These are phyloP conservation scores for Suillus alpinus DNA, from an alignment of 768 basidiomycete species.

Conservation along the genomic window DNA sequence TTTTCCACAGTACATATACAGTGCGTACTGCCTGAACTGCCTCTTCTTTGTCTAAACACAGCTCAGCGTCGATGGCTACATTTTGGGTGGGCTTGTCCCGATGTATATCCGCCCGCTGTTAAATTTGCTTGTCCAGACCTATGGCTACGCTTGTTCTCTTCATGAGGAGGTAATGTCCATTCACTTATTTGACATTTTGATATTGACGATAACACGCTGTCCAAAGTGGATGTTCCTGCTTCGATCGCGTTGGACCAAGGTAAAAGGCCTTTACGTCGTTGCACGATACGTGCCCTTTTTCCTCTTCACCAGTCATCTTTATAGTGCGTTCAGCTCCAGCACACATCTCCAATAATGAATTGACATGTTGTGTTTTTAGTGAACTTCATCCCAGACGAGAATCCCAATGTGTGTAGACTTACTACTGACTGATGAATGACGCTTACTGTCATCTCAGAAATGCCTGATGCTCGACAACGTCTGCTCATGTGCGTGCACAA, in stretches of 20 bases:
- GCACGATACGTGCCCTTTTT: neutral
- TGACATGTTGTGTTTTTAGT: neutral
- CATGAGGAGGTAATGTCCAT: neutral
- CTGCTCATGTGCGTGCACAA: neutral
- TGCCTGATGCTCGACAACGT: neutral
- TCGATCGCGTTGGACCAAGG: neutral
- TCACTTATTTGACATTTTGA: neutral
- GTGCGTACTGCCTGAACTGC: neutral
- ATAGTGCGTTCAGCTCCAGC: neutral
- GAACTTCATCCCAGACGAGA: neutral
- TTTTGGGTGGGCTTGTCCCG: neutral
- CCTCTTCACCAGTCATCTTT: neutral
- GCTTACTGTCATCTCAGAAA: neutral
- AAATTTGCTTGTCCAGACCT: neutral
- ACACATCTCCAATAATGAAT: neutral
- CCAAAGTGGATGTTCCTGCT: neutral
- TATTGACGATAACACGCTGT: neutral
- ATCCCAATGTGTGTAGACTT: neutral
- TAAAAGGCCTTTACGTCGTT: neutral
- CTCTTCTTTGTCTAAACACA: neutral
- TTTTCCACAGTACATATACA: neutral
- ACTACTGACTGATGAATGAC: neutral
- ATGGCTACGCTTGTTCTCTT: neutral
- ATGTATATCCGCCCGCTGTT: neutral
- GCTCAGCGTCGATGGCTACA: constrained; percentile 1